These are phyloP conservation scores for Podospora appendiculata DNA, from an alignment of 495 filamentous ascomycete species.

Conservation along the genomic window DNA sequence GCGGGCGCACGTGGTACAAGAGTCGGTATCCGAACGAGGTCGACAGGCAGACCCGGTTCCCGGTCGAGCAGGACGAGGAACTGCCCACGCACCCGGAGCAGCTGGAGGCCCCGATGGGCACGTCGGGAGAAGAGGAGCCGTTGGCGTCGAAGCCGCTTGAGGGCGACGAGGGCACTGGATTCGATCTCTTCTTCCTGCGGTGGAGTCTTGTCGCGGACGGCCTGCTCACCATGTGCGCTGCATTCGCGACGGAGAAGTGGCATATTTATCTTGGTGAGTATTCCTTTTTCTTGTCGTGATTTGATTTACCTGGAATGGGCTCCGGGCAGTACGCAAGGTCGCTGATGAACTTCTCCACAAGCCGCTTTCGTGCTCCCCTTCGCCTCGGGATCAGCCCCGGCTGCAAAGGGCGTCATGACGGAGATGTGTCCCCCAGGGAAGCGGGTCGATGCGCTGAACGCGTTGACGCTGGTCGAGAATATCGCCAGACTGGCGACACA, in stretches of 20 bases:
- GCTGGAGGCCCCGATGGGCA: slow-evolving; percentile 30
- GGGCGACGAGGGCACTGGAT: slow-evolving; percentile 33
- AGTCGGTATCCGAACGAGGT: not conserved
- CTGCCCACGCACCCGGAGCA: slow-evolving; percentile 26
- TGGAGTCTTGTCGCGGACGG: slow-evolving; percentile 46
- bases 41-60: not conserved
- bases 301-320: too few relatives aligned
- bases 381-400: slow-evolving; percentile 46
- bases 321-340: too few relatives aligned
- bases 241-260: slow-evolving; percentile 42
- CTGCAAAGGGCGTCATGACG: slow-evolving; percentile 51
- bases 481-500: slow-evolving; percentile 43
- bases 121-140: slow-evolving; percentile 37
- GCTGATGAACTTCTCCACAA: not conserved
- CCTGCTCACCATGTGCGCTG: slow-evolving; percentile 40
- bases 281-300: not conserved
- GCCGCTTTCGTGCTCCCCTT: slow-evolving; percentile 44
- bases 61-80: not conserved
- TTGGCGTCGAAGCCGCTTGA: slow-evolving; percentile 13
- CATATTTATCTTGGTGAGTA: slow-evolving; percentile 45
- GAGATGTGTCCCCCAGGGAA: slow-evolving; percentile 41
- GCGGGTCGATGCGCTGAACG: slow-evolving; percentile 47
- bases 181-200: slow-evolving; percentile 48
- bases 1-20: slow-evolving; percentile 39
- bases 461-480: slow-evolving; percentile 49